Conservation (phyloP, 352 stramenopile genomes). For the Elongisporangium prolatum region DNA sequence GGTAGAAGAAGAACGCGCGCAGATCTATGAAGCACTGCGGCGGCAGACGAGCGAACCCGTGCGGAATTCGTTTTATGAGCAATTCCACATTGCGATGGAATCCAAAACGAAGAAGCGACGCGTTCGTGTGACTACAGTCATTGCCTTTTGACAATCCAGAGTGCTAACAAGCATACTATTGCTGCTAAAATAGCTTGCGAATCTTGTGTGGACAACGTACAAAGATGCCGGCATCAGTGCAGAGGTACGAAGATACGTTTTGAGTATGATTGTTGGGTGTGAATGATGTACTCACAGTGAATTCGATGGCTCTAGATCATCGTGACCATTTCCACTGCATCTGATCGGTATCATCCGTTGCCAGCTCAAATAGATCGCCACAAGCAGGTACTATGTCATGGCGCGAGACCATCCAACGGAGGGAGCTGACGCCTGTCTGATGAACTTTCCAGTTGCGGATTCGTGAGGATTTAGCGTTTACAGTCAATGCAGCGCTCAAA, state of each 20-base stretch:
- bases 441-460: conserved; percentile 43
- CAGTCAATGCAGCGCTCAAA: conserved; percentile 71
- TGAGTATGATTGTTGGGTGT: neutral
- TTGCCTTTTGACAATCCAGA: neutral
- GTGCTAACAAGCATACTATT: neutral
- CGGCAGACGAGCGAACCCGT: conserved; percentile 29
- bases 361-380: conserved; percentile 62
- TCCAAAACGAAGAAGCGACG: conserved; percentile 73
- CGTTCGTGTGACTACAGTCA: conserved; percentile 14
- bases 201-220: conserved; percentile 62
- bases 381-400: conserved; percentile 46
- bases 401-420: no score
- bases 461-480: conserved; percentile 69
- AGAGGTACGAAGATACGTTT: conserved; percentile 27
- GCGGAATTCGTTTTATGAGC: conserved; percentile 52
- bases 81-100: conserved; percentile 43
- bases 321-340: conserved; percentile 45
- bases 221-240: conserved; percentile 49
- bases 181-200: conserved; percentile 30
- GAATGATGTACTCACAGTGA: neutral
- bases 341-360: conserved; percentile 42
- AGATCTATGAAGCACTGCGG: conserved; percentile 61
- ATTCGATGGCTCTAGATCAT: conserved; percentile 25
- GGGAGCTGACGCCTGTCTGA: no score
- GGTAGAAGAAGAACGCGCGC: conserved; percentile 44